Evolutionary conservation across 805 yeast genomes (phyloP), one percentile per base, ranked within the genome.

Genomic region (Torulaspora maleeae): DNA sequence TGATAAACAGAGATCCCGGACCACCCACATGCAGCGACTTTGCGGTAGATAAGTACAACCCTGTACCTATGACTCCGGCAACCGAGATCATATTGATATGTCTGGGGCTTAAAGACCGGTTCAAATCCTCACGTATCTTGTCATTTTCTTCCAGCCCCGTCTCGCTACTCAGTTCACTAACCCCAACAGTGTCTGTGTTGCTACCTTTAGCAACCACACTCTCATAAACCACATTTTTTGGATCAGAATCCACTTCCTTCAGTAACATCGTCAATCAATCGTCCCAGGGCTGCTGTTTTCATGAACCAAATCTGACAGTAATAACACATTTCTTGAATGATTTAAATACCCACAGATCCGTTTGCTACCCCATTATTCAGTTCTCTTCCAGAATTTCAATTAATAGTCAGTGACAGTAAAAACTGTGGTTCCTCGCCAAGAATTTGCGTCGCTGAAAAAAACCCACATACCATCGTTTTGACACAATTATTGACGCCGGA

Each of bases 41-140:
- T 16, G 82, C 81, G 0, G 77, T 67, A 30, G 80, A 77, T 28
- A 80, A 67, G 58, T 77, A 80, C 27, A 80, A 64, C 54, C 85
- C 85, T 5, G 87, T 79, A 53, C 91, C 90, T 52, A 84, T 83
- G 47, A 83, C 75, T 27, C 88, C 87, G 45, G 87, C 90, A 49
- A 84, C 72, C 34, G 89, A 86, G 67, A 86, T 86, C 87, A 84
- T 81, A 49, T 82, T 80, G 53, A 86, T 66, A 61, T 86, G 91
- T 59, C 90, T 73, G 35, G 77, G 75, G 53, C 77, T 77, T 44
- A 82, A 11, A 15, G 50, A 43, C 20, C 50, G 33, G 17, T 43
- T 47, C 24, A 43, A 22, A 5, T 27, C 11, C 27, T 39, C 50
- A 17, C 50, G 38, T 8, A 43, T 43, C 10, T 8, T 40, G n/a